phyloP scores from a whole-genome alignment of 1,284 basidiomycete genomes.

The Sphagnurus paluster region DNA sequence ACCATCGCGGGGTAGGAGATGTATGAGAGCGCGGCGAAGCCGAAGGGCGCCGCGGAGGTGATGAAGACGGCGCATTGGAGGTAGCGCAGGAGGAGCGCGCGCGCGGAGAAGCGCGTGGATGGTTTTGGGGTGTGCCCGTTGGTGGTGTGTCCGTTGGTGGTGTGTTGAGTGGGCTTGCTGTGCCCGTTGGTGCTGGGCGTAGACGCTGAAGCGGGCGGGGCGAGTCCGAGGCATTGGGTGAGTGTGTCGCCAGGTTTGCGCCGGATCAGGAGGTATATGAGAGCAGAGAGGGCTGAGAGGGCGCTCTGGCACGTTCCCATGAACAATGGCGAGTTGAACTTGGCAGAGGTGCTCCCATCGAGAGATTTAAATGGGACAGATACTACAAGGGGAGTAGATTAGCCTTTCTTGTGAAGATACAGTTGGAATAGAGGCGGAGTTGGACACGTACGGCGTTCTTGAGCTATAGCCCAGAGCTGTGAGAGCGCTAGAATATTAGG shows the following conservation, averaged over 20 bases:
- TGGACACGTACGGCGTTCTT: conserved; percentile 77
- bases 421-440: neutral
- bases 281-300: conserved; percentile 77
- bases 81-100: conserved; percentile 66
- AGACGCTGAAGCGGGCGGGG: too few species aligned
- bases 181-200: too few species aligned
- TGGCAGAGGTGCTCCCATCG: conserved; percentile 63
- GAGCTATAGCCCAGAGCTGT: conserved; percentile 87
- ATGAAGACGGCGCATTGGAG: conserved; percentile 88
- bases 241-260: conserved; percentile 55
- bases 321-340: conserved; percentile 87
- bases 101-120: conserved; percentile 43
- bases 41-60: conserved; percentile 91
- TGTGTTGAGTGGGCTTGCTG: too few species aligned
- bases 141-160: conserved; percentile 27
- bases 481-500: conserved; percentile 14
- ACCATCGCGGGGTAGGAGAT: conserved; percentile 99
- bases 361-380: conserved; percentile 80
- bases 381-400: conserved; percentile 47
- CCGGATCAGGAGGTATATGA: conserved; percentile 77
- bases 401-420: neutral
- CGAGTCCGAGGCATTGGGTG: conserved; percentile 58
- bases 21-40: conserved; percentile 91
- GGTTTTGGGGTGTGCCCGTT: conserved; percentile 31
- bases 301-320: conserved; percentile 87